Conservation (phyloP, 495 filamentous ascomycete species). For the Penicillium macrosclerotiorum region DNA sequence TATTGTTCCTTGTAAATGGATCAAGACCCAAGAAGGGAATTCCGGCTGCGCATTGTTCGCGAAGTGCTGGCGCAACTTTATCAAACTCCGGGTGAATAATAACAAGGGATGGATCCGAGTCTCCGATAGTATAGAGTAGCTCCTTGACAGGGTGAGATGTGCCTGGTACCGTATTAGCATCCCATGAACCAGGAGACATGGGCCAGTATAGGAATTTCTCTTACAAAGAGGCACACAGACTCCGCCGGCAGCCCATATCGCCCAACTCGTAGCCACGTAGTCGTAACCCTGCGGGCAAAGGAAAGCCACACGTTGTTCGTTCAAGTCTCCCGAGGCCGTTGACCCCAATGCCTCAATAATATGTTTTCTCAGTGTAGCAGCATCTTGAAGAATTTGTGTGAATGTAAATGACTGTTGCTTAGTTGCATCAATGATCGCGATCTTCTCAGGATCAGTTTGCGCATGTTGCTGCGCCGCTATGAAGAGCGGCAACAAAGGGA, state of each 20-base stretch:
- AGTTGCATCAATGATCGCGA: slow-evolving; percentile 70
- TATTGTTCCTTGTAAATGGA: slow-evolving; percentile 25
- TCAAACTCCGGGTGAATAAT: slow-evolving; percentile 42
- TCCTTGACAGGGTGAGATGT: slow-evolving; percentile 49
- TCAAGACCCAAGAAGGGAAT: slow-evolving; percentile 34
- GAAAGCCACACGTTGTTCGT: slow-evolving; percentile 77
- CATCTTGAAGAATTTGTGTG: slow-evolving; percentile 72
- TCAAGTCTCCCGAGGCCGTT: slow-evolving; percentile 51
- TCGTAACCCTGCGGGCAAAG: slow-evolving; percentile 88
- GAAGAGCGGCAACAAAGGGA: slow-evolving; percentile 77
- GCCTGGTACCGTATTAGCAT: slow-evolving; percentile 15
- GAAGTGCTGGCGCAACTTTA: slow-evolving; percentile 30
- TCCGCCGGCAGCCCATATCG: slow-evolving; percentile 40
- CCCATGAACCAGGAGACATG: not conserved
- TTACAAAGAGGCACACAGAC: slow-evolving; percentile 42
- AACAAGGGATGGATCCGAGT: slow-evolving; percentile 44
- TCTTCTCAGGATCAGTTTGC: slow-evolving; percentile 61
- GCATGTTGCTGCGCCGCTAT: slow-evolving; percentile 50
- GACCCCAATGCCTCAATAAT: slow-evolving; percentile 50
- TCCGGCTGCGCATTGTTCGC: slow-evolving; percentile 24
- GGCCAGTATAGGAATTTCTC: not conserved
- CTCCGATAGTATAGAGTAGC: slow-evolving; percentile 40
- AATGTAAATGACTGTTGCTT: slow-evolving; percentile 75
- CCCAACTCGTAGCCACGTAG: slow-evolving; percentile 74
- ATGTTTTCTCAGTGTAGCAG: slow-evolving; percentile 60